These are phyloP conservation scores for Neurospora sp. DNA, from an alignment of 495 filamentous ascomycete genomes.

Conservation along the genomic window DNA sequence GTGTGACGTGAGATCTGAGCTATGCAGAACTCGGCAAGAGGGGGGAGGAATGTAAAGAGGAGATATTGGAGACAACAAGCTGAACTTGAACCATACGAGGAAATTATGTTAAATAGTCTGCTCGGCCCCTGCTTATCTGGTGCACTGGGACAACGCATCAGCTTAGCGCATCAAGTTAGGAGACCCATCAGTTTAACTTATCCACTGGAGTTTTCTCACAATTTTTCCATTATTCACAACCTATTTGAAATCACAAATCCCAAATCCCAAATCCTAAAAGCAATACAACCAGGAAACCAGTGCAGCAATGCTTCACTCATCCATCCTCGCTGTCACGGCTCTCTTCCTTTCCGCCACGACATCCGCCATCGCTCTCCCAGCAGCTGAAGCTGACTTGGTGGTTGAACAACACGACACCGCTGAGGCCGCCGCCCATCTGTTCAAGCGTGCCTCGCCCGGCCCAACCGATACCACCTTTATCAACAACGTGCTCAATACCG, in stretches of 20 bases:
- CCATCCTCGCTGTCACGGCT: neutral
- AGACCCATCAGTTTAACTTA: neutral
- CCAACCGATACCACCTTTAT: constrained; percentile 10
- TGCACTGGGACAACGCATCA: neutral
- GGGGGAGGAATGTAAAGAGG: neutral
- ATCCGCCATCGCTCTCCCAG: neutral
- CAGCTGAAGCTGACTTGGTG: neutral
- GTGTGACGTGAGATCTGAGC: neutral
- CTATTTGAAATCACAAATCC: neutral
- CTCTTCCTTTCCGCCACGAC: neutral
- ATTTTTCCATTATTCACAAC: neutral
- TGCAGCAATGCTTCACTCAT: neutral
- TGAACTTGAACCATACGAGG: neutral
- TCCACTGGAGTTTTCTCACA: neutral
- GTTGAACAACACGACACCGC: neutral
- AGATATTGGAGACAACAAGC: neutral
- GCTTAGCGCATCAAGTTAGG: neutral
- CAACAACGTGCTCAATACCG: constrained; percentile 1
- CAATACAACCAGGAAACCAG: neutral
- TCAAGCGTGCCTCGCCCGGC: constrained; percentile 5
- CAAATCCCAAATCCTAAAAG: neutral
- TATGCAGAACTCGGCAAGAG: neutral
- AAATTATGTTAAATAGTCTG: neutral
- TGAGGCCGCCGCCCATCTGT: neutral
- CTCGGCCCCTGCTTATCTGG: neutral